These are phyloP conservation scores for Penstemon eatonii DNA, from an alignment of 257 asterid species.

Conservation along the genomic window DNA sequence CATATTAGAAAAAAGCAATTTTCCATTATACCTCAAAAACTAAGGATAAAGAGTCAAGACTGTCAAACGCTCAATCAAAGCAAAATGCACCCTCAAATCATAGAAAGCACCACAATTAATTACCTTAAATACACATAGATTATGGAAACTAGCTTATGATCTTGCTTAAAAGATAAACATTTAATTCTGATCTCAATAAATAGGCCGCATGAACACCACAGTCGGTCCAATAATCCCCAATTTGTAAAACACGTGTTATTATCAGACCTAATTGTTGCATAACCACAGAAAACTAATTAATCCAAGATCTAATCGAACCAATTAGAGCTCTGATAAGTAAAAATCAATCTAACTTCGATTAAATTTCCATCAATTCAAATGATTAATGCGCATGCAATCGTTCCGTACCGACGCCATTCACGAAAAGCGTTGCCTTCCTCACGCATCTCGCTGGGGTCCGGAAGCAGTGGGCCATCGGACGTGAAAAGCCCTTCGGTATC, in stretches of 20 bases:
- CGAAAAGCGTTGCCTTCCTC: conserved; percentile 92
- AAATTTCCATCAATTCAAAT: background rate
- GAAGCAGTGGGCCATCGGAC: conserved; percentile 77
- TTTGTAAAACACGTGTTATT: too few species aligned
- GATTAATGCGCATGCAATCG: too few species aligned
- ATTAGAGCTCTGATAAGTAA: background rate
- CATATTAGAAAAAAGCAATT: too few species aligned
- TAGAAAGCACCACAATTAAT: too few species aligned
- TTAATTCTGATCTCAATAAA: background rate
- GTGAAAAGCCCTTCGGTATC: conserved; percentile 63
- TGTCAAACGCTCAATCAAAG: too few species aligned
- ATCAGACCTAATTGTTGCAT: too few species aligned
- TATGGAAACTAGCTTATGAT: background rate
- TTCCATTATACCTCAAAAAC: too few species aligned
- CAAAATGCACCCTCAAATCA: too few species aligned
- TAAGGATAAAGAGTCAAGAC: too few species aligned
- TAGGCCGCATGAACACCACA: background rate
- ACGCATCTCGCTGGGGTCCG: conserved; percentile 80
- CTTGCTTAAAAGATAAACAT: background rate
- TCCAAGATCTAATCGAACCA: background rate
- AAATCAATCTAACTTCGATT: background rate
- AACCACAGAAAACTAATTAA: background rate
- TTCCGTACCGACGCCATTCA: conserved; percentile 91
- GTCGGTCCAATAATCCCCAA: background rate
- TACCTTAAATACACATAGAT: too few species aligned